A percentile compares a stretch with the other conserved stretches of the same genome.
phyloP scores from a whole-genome alignment of 2,329 filamentous ascomycete genomes.

The Arthrinium puccinioides region DNA sequence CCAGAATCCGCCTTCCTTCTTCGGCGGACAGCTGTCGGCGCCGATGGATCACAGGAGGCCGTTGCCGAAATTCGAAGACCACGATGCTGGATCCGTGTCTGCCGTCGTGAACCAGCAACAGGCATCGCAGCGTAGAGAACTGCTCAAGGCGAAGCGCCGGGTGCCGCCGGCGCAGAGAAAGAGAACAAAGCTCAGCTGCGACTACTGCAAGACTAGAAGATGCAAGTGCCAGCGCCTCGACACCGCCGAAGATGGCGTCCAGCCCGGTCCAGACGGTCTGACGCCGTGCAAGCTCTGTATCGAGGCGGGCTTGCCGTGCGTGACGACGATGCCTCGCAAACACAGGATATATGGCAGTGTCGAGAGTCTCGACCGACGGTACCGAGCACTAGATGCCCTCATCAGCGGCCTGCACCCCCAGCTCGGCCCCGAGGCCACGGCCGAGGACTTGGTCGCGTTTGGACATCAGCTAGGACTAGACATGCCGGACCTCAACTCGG shows the following conservation, averaged over 20 bases:
- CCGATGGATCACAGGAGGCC: not conserved
- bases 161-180: constrained; percentile 26
- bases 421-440: constrained; percentile 26
- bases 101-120: not conserved
- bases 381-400: constrained; percentile 32
- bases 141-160: constrained; percentile 20
- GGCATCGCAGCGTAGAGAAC: constrained; percentile 12
- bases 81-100: not conserved
- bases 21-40: not conserved
- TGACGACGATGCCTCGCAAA: constrained; percentile 34
- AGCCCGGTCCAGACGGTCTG: constrained; percentile 10
- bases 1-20: too few species aligned
- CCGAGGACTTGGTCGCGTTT: constrained; percentile 30
- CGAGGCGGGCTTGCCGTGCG: constrained; percentile 28
- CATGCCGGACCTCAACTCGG: constrained; percentile 23
- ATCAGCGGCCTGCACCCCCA: constrained; percentile 32
- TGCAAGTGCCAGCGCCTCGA: constrained; percentile 24
- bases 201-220: constrained; percentile 27
- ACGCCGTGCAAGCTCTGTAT: constrained; percentile 29
- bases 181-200: constrained; percentile 26
- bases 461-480: constrained; percentile 27
- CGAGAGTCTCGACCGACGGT: constrained; percentile 34
- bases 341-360: constrained; percentile 37
- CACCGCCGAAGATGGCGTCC: constrained; percentile 1
- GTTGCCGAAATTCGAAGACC: constrained; percentile 1